phyloP scores from a whole-genome alignment of 1,284 basidiomycete species.

The Ustilago trichophora region DNA sequence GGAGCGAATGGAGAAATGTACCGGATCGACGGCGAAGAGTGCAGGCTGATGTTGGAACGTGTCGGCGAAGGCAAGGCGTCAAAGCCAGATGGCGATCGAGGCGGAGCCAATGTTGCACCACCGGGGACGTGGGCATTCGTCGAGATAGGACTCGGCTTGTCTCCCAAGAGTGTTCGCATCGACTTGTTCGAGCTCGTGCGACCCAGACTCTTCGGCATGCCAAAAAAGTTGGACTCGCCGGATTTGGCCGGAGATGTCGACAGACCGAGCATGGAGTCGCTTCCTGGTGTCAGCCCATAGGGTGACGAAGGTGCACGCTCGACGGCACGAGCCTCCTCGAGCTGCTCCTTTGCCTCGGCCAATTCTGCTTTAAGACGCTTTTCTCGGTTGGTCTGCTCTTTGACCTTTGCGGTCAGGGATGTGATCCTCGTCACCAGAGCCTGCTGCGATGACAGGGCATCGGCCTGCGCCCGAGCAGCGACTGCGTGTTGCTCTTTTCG shows the following conservation, averaged over 20 bases:
- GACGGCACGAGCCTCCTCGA: constrained; percentile 7
- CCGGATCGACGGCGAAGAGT: constrained; percentile 36
- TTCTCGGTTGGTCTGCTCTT: constrained; percentile 19
- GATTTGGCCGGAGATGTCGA: constrained; percentile 21
- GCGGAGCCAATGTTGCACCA: constrained; percentile 21
- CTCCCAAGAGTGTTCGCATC: constrained; percentile 8
- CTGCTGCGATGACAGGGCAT: constrained; percentile 17
- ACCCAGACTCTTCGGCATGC: constrained; percentile 11
- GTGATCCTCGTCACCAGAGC: constrained; percentile 19
- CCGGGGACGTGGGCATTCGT: neutral
- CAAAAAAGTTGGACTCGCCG: neutral
- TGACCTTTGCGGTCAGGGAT: constrained; percentile 21
- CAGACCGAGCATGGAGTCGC: constrained; percentile 32
- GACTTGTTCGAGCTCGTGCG: constrained; percentile 17
- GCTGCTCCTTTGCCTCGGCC: constrained; percentile 22
- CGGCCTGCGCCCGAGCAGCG: constrained; percentile 2
- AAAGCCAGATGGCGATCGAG: constrained; percentile 24
- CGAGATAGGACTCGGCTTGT: constrained; percentile 16
- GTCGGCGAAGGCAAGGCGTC: constrained; percentile 35
- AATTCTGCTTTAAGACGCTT: constrained; percentile 23
- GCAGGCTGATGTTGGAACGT: constrained; percentile 24
- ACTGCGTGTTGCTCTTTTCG: neutral
- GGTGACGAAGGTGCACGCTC: constrained; percentile 19
- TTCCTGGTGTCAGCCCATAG: constrained; percentile 10
- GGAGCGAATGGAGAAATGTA: constrained; percentile 36